A percentile compares a stretch with the other conserved stretches of the same genome.
Conservation (phyloP, 495 filamentous ascomycete species). For the Penicillium coprophilum region DNA sequence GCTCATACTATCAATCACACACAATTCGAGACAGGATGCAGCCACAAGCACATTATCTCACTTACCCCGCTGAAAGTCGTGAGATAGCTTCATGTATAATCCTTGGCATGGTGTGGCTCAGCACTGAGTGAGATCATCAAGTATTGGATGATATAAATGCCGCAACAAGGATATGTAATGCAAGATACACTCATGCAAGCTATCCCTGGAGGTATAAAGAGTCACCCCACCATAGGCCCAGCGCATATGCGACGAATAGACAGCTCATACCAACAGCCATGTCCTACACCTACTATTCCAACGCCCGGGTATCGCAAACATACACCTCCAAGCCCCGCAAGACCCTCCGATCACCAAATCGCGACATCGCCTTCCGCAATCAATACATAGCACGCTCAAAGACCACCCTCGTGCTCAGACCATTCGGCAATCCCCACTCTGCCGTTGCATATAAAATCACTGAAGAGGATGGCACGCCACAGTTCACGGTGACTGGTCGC, state of each 20-base stretch:
- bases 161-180: background rate
- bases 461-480: constrained; percentile 20
- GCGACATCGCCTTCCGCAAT: constrained; percentile 26
- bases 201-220: constrained; percentile 1
- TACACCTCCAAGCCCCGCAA: constrained; percentile 16
- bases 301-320: constrained; percentile 15
- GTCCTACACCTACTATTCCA: constrained; percentile 22
- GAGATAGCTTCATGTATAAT: constrained; percentile 6
- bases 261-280: constrained; percentile 5
- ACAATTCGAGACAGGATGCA: background rate
- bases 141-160: constrained; percentile 1
- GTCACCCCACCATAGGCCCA: background rate
- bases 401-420: constrained; percentile 23
- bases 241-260: background rate
- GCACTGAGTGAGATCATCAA: constrained; percentile 2
- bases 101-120: constrained; percentile 12
- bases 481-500: constrained; percentile 25
- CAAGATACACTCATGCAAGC: background rate
- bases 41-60: background rate
- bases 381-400: constrained; percentile 25
- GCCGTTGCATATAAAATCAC: constrained; percentile 28
- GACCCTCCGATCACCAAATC: constrained; percentile 22
- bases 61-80: constrained; percentile 1
- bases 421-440: constrained; percentile 19
- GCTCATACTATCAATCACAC: background rate